Conservation (phyloP, 768 basidiomycete species). For the Jaapia argillacea region DNA sequence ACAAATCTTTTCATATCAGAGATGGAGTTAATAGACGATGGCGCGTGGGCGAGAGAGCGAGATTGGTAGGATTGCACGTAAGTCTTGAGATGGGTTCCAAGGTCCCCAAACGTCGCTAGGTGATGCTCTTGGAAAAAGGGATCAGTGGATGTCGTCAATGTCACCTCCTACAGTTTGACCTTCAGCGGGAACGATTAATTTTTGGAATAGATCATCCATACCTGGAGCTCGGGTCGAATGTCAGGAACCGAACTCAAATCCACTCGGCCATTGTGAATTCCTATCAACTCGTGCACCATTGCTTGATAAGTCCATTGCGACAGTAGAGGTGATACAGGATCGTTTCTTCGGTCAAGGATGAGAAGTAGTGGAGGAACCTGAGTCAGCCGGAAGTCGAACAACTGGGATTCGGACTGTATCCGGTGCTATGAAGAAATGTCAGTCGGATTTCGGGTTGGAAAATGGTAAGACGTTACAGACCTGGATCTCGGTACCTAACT, state of each 20-base stretch:
- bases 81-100: conserved; percentile 82
- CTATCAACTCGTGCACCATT: conserved; percentile 95
- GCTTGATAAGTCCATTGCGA: conserved; percentile 99
- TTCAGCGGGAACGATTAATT: no score
- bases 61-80: conserved; percentile 93
- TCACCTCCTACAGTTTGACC: conserved; percentile 86
- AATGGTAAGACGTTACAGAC: conserved; percentile 33
- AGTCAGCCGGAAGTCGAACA: conserved; percentile 90
- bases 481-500: conserved; percentile 78
- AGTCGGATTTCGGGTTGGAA: conserved; percentile 3
- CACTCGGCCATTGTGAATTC: conserved; percentile 91
- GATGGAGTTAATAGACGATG: conserved; percentile 85
- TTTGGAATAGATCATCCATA: no score
- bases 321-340: conserved; percentile 91
- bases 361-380: conserved; percentile 84
- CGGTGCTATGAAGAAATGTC: conserved; percentile 42
- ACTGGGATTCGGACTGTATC: conserved; percentile 66
- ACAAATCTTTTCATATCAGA: conserved; percentile 96
- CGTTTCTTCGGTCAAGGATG: conserved; percentile 91
- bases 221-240: conserved; percentile 77
- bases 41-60: conserved; percentile 64
- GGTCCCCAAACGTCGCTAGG: conserved; percentile 91
- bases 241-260: conserved; percentile 78
- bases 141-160: conserved; percentile 83
- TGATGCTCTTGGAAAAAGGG: conserved; percentile 89